Conservation (phyloP, 345 rosid species). For the Laguncularia racemosa region DNA sequence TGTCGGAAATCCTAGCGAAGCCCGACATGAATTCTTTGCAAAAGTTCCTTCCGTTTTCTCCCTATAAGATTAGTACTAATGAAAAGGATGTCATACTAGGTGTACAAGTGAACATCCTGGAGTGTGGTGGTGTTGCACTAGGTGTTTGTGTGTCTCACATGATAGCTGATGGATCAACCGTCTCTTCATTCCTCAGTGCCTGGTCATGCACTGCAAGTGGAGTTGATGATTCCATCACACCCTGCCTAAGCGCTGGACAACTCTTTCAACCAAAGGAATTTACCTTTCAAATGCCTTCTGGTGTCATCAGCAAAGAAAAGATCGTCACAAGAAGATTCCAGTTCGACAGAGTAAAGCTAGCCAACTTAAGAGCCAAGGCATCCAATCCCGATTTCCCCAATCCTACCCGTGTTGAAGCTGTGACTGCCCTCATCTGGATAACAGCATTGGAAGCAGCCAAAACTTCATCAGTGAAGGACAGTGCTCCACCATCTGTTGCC, state of each 20-base stretch:
- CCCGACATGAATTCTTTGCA: too few relatives aligned
- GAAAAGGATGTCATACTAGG: too few relatives aligned
- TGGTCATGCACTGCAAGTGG: too few relatives aligned
- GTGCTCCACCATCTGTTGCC: conserved; percentile 7
- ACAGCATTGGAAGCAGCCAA: conserved; percentile 1
- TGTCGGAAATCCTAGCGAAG: too few relatives aligned
- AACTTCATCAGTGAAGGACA: not conserved
- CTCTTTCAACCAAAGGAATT: conserved; percentile 4
- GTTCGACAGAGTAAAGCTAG: not conserved
- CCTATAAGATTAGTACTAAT: too few relatives aligned
- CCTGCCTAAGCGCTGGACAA: not conserved
- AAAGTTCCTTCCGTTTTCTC: too few relatives aligned
- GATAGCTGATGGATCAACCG: too few relatives aligned
- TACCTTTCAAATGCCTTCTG: conserved; percentile 9
- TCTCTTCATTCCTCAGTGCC: too few relatives aligned
- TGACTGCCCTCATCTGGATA: conserved; percentile 3
- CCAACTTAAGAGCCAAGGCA: not conserved
- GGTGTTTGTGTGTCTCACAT: too few relatives aligned
- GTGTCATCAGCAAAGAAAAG: conserved; percentile 1
- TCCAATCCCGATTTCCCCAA: not conserved
- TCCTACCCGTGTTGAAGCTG: conserved; percentile 4
- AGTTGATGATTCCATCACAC: not conserved
- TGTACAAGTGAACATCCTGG: too few relatives aligned
- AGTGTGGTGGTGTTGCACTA: too few relatives aligned
- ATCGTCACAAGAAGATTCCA: conserved; percentile 4